These are phyloP conservation scores for Intubia oerlemansii DNA, from an alignment of 2,329 filamentous ascomycete species.

Conservation along the genomic window DNA sequence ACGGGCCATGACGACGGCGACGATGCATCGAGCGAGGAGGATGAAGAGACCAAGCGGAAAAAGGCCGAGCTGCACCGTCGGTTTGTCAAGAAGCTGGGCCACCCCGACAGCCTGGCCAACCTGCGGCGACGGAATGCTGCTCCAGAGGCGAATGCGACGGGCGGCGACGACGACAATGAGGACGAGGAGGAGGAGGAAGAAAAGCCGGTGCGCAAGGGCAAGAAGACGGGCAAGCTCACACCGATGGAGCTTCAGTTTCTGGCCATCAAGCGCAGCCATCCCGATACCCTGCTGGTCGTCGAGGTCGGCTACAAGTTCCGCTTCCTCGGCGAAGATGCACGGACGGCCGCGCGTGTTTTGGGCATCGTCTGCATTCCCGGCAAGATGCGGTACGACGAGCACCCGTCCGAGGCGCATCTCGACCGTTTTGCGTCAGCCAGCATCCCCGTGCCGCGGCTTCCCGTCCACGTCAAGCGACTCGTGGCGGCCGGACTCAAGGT, in stretches of 20 bases:
- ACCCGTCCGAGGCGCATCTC: constrained; percentile 78
- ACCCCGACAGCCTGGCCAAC: constrained; percentile 57
- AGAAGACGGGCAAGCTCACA: constrained; percentile 68
- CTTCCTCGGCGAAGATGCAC: constrained; percentile 90
- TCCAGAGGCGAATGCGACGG: constrained; percentile 23
- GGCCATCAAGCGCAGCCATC: constrained; percentile 78
- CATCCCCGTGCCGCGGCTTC: constrained; percentile 76
- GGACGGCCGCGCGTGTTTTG: constrained; percentile 70
- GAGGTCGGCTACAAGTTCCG: constrained; percentile 97
- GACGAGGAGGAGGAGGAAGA: constrained; percentile 27
- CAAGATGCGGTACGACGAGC: constrained; percentile 85
- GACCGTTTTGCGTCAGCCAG: constrained; percentile 88
- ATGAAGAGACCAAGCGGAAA: constrained; percentile 13
- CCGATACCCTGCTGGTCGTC: constrained; percentile 76
- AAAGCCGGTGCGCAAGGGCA: constrained; percentile 19
- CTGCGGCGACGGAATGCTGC: constrained; percentile 39
- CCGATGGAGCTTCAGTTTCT: constrained; percentile 87
- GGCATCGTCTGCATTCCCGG: constrained; percentile 94
- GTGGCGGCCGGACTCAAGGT: constrained; percentile 90
- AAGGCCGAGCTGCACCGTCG: constrained; percentile 58
- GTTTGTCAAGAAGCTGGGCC: constrained; percentile 80
- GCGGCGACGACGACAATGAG: constrained; percentile 29
- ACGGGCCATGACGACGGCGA: constrained; percentile 6
- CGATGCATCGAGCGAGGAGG: too few species aligned
- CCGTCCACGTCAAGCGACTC: constrained; percentile 84